Base-by-base conservation (phyloP, 768 basidiomycete genomes). In the Kwoniella europaea region DNA sequence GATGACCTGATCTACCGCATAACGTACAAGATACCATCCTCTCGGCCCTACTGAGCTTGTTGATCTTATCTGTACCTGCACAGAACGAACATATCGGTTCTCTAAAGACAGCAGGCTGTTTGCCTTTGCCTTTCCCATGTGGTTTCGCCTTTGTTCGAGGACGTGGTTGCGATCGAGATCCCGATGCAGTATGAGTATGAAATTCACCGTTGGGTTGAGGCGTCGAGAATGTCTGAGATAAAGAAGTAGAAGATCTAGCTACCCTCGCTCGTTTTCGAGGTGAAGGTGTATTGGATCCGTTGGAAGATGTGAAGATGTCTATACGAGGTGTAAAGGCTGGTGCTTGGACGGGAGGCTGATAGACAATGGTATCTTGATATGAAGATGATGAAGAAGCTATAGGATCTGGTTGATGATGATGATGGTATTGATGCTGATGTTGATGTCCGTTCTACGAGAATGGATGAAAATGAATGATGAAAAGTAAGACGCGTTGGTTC, bases 1-100 rank as follows among this genome's bases (percentile, higher is more conserved):
- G 91, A 83, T 98, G 95, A 91, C 95, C 92, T 76, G 90, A 93
- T 57, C 91, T 88, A 2, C 91, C 91, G 82, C 94, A 98, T 73
- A 90, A 89, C 71, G 86, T 85, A 82, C 94, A 98, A 69, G 89
- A 89, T 22, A 91, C 86, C 89, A 96, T 89, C 22, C 77, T 76
- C 79, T 97, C 94, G 10, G 86, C 83, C 61, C 88, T 77, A 12
- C 87, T 87, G 10, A 82, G 74, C 79, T 87, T 88, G 80, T 93
- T 93, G 79, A 82, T 86, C 58, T 80, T 75, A 72, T 89, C 88
- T 59, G 88, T 87, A 0, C 92, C 91, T 60, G 86, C 85, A 79
- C 95, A 98, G 76, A 92, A 91, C 2, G 90, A 88, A 78, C 95
- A 97, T 72, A 54, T 56, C 24, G 22, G 3, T 18, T 74, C 71